Evolutionary conservation across 208 protist species (phyloP).

Genomic region (Acanthamoeba comandoni): DNA sequence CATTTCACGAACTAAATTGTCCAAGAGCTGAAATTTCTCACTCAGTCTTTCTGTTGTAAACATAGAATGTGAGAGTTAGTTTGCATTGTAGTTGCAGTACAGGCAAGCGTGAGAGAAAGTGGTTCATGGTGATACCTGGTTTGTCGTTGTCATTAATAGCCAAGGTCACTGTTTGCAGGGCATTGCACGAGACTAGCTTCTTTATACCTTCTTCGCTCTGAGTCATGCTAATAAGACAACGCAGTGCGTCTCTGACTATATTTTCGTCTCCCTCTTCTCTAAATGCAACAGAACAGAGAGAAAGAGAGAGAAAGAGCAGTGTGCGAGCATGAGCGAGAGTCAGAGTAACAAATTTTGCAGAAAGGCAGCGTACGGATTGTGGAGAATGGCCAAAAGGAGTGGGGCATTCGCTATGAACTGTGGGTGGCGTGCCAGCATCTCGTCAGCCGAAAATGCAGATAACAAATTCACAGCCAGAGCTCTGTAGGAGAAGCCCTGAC

Average conservation of each 20-base stretch:
- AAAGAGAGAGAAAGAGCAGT: not conserved
- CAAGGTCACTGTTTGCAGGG: not conserved
- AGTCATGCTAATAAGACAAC: constrained; percentile 1
- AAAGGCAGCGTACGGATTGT: no score
- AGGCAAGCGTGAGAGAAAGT: not conserved
- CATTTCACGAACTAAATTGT: not conserved
- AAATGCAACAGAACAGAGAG: not conserved
- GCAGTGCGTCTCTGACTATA: constrained; percentile 27
- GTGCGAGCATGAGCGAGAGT: no score
- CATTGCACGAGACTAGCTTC: constrained; percentile 9
- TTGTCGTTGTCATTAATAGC: constrained; percentile 13
- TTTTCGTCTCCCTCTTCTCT: not conserved
- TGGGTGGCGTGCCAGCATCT: constrained; percentile 2
- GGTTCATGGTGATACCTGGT: not conserved
- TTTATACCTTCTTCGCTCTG: not conserved
- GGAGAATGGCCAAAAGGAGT: no score
- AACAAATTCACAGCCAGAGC: constrained; percentile 59
- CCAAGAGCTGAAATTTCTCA: no score
- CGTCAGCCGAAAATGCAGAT: constrained; percentile 61
- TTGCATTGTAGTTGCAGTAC: no score
- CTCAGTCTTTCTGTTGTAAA: no score
- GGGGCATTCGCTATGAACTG: constrained; percentile 45
- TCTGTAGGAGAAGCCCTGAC: constrained; percentile 41
- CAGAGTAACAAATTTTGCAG: no score
- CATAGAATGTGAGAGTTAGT: no score